Base-by-base conservation (phyloP, 1,139 yeast genomes). In the Yarrowia galli region DNA sequence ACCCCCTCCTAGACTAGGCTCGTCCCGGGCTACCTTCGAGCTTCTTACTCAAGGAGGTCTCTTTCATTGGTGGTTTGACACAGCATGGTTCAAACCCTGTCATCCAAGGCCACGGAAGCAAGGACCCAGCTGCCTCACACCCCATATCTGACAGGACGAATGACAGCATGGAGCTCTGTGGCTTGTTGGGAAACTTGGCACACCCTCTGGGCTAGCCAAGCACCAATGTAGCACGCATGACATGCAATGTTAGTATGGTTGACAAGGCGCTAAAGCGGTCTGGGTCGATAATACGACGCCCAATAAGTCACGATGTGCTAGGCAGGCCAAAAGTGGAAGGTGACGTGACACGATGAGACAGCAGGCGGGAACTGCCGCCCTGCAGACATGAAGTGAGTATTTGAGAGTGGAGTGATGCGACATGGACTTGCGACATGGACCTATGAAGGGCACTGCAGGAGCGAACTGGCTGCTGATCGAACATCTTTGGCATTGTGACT, bases 191-290 rank as follows among this genome's bases (percentile, higher is more conserved):
- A 13, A 7, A 2, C 28, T 28, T 18, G 46, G 13, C 23, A 9
- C 13, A 23, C 9, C 46, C 6, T 42, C 13, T 42, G 23, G 46
- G 15, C 46, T 42, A 42, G 46, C 20, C 23, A 42, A 7, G 51
- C 32, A n/a, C 13, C 48, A 46, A 13, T 23, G 35, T 16, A 16
- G n/a, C 35, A 25, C 51, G 20, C 51, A 18, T 8, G 10, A 15
- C 13, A 23, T 23, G 18, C 51, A 20, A 46, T 20, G 16, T 46
- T 46, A 23, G 51, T 18, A 10, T 18, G 28, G n/a, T 22, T 45
- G 10, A 45, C 35, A 23, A 25, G 53, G 25, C 51, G 20, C 53
- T 48, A 28, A 25, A 28, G 38, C 28, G 38, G 53, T 48, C 53
- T 48, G n/a, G 53, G 28, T 28, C 22, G 0, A 6, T 18, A 7